Conservation (phyloP, 1,284 basidiomycete species). For the Sanghuangporus baumii region DNA sequence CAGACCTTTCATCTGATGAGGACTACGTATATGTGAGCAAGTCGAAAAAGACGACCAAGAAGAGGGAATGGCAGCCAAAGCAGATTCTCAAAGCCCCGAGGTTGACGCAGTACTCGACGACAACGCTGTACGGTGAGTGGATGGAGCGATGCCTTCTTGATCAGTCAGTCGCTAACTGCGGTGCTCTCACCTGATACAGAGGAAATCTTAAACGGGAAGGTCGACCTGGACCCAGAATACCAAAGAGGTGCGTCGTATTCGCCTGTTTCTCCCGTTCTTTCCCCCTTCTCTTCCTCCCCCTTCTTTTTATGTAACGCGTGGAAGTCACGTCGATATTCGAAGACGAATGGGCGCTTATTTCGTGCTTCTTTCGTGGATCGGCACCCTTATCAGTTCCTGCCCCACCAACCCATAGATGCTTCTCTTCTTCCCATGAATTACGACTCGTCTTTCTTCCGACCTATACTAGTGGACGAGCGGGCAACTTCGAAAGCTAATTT, state of each 20-base stretch:
- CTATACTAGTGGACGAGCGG: background rate
- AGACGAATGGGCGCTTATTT: background rate
- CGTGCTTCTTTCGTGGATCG: background rate
- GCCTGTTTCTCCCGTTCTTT: background rate
- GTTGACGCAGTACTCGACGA: slow-evolving; percentile 62
- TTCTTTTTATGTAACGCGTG: background rate
- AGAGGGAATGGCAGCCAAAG: slow-evolving; percentile 30
- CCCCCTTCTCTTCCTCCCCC: too few species aligned
- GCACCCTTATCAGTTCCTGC: background rate
- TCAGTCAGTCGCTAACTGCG: background rate
- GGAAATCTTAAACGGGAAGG: slow-evolving; percentile 51
- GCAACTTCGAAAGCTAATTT: background rate
- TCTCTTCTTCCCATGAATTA: background rate
- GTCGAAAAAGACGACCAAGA: slow-evolving; percentile 22
- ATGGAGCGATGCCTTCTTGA: background rate
- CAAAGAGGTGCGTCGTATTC: slow-evolving; percentile 50
- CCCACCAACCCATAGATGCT: background rate
- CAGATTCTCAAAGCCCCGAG: slow-evolving; percentile 55
- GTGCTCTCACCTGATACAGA: slow-evolving; percentile 34
- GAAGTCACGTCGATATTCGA: background rate
- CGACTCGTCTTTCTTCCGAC: background rate
- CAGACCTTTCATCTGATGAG: slow-evolving; percentile 22
- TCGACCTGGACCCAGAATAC: slow-evolving; percentile 69
- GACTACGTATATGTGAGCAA: slow-evolving; percentile 20
- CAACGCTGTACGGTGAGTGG: slow-evolving; percentile 54